Conservation (phyloP, 257 asterid species). For the Lantana camara region DNA sequence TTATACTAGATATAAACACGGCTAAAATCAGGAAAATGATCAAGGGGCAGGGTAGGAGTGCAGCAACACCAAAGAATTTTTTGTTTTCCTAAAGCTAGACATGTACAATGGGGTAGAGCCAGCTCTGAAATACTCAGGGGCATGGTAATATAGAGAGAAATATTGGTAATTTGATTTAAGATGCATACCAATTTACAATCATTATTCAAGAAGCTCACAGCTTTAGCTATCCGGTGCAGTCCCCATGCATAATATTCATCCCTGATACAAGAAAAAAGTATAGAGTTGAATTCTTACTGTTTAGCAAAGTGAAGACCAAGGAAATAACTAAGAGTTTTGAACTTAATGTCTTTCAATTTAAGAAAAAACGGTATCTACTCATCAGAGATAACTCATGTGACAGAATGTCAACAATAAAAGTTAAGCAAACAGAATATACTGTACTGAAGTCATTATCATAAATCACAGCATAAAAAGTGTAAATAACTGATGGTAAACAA, state of each 20-base stretch:
- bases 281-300: slow-evolving; percentile 11
- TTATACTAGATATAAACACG: slow-evolving; percentile 10
- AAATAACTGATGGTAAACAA: neutral
- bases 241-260: slow-evolving; percentile 99
- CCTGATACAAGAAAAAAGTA: slow-evolving; percentile 50
- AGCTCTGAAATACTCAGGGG: slow-evolving; percentile 23
- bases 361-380: slow-evolving; percentile 9
- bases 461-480: slow-evolving; percentile 22
- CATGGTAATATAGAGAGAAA: slow-evolving; percentile 15
- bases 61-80: slow-evolving; percentile 9
- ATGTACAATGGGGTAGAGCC: slow-evolving; percentile 11
- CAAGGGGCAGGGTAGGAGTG: slow-evolving; percentile 12
- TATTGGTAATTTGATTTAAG: slow-evolving; percentile 14
- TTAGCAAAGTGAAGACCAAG: slow-evolving; percentile 28
- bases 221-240: slow-evolving; percentile 95
- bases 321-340: slow-evolving; percentile 10
- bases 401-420: slow-evolving; percentile 21
- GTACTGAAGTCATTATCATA: neutral
- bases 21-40: slow-evolving; percentile 22
- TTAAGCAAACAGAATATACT: neutral
- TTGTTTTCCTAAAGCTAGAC: slow-evolving; percentile 17
- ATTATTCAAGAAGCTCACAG: slow-evolving; percentile 98
- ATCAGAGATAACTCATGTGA: slow-evolving; percentile 9
- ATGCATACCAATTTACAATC: slow-evolving; percentile 92
- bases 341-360: slow-evolving; percentile 1